A percentile compares a stretch with the other conserved stretches of the same genome.
phyloP scores from a whole-genome alignment of 306 rosid genomes.

The Prosopis cineraria region DNA sequence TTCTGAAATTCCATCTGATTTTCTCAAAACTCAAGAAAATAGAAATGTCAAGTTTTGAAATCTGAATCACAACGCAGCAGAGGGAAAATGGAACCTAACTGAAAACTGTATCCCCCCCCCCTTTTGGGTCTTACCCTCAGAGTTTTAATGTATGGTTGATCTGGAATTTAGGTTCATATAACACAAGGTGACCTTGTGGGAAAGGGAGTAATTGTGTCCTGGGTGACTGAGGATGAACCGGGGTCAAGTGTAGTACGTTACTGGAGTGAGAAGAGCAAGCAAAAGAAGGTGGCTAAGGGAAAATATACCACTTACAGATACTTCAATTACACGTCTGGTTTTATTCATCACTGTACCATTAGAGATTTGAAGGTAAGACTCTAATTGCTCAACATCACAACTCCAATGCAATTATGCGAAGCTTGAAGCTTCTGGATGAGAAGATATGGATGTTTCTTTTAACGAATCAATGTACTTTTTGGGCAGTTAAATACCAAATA shows the following conservation, averaged over 20 bases:
- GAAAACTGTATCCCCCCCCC: not conserved
- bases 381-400: conserved; percentile 12
- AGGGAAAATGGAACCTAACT: not conserved
- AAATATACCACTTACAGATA: conserved; percentile 55
- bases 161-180: conserved; percentile 73
- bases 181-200: conserved; percentile 90
- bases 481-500: conserved; percentile 78
- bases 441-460: conserved; percentile 22
- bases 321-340: conserved; percentile 85
- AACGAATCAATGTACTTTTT: conserved; percentile 23
- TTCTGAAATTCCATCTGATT: not conserved
- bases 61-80: not conserved
- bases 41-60: not conserved
- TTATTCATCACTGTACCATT: conserved; percentile 77
- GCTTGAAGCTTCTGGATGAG: not conserved
- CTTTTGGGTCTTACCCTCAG: not conserved
- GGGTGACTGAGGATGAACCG: conserved; percentile 75
- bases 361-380: conserved; percentile 58
- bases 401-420: not conserved
- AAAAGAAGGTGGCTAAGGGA: conserved; percentile 48
- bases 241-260: conserved; percentile 65
- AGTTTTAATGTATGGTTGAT: conserved; percentile 16
- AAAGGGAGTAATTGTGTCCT: conserved; percentile 75
- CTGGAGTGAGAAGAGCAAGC: conserved; percentile 62
- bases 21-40: not conserved